Base-by-base conservation (phyloP, 306 rosid species). In the Casuarina glauca region DNA sequence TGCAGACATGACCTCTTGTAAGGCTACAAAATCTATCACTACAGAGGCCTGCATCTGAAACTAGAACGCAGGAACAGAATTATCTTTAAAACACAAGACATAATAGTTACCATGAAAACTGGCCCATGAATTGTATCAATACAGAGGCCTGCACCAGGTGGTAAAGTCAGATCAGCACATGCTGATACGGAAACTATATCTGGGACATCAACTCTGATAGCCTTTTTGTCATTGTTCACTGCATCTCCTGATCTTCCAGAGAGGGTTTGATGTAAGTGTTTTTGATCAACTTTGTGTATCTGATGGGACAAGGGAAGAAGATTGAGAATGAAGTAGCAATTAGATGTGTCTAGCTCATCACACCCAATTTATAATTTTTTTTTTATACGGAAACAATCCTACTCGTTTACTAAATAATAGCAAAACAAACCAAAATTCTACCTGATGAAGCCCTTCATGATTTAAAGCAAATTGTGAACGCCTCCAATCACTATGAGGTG, bases 121-220 rank as follows among this genome's bases (percentile, higher is more conserved):
- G 91, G 87, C 78, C 97, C 98, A 35, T 88, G 89, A 80, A 80
- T 78, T 63, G 97, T 93, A 85, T 91, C 91, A 72, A 95, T 87
- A 89, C 91, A 91, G 78, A 95, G 99, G 74, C 99, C 99, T 4
- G 99, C 97, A 85, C 97, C 99, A 19, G 97, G 96, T 41, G 97
- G 98, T 82, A 95, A 88, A 79, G 98, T 95, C 81, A 95, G 88
- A 90, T 95, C 97, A 41, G 98, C 97, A 81, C 94, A 93, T 48
- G 99, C 87, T 69, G 99, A 90, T 42, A 95, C 98, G 68, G 98
- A 95, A 77, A 93, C 81, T 45, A 95, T 95, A 76, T 95, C 97
- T 10, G 93, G 94, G 80, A 95, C 82, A n/a, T 91, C 89, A 73
- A 93, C 87, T 95, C 85, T 91, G 85, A 93, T 63, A 74, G 80